Base-by-base conservation (phyloP, 2,329 filamentous ascomycete genomes). In the Epicoccum nigrum region DNA sequence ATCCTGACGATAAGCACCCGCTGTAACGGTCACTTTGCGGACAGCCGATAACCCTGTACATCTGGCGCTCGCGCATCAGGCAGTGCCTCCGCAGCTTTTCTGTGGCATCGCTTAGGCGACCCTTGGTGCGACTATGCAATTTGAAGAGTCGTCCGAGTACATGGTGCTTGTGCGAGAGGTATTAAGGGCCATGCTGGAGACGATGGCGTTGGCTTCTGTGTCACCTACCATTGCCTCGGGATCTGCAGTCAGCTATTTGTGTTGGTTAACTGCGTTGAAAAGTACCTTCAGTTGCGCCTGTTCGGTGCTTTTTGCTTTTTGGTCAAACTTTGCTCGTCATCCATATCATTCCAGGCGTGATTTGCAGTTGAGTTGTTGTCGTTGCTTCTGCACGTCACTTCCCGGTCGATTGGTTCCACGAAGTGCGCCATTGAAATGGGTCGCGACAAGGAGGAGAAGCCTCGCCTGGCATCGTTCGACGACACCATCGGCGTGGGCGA, bases 401-500 rank as follows among this genome's bases (percentile, higher is more conserved):
- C 23, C 16, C 23, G 9, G 23, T 25, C 23, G 23, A 25, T 25
- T 9, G 23, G 23, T 25, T 25, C 23, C 6, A 6, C 9, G 23
- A 7, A 25, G 23, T 25, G 27, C 15, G 21, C 16, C 30, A 16
- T 19, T 7, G n/a, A 44, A 3, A 53, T 53, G 44, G 33, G 16
- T 23, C 33, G 23, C 5, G 39, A 40, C 31, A 53, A 53, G 35
- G 44, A 53, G 13, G 58, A 63, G 31, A 59, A 58, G 47, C 48
- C 50, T 16, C 45, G 32, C 19, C 34, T 47, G 15, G 56, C 58
- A 21, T 46, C 55, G 16, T 59, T 65, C 15, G 62, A 65, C 25
- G 62, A 66, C 27, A 53, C 51, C 17, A 46, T 63, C 7, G 64
- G 23, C 7, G 60, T 65, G 7, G 67, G 64, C n/a, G 65, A 75